Base-by-base conservation (phyloP, 139 green algal species). In the Pleodorina starrii region DNA sequence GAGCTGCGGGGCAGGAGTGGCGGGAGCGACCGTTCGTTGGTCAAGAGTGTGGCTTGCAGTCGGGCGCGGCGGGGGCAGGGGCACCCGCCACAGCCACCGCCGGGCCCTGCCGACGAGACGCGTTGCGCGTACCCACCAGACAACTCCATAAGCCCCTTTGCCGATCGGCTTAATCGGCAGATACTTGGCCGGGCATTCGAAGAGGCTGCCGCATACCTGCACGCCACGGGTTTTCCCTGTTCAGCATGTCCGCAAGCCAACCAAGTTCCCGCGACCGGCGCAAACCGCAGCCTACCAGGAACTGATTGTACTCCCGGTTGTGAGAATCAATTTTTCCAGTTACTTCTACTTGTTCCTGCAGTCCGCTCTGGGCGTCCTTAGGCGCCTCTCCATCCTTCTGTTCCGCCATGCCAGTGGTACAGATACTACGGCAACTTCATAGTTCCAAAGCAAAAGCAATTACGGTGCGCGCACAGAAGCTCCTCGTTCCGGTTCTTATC, bases 101-200 rank as follows among this genome's bases (percentile, higher is more conserved):
- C n/a, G n/a, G n/a, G n/a, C n/a, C n/a, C n/a, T n/a, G n/a, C 19
- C 16, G 19, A 40, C 21, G 32, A 32, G 19, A 38, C 63, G 63
- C 23, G 71, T 48, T 78, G 71, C 29, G 72, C 40, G 42, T 43
- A 96, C 98, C 48, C 94, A 99, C 94, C 97, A 99, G 0, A 99
- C 98, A 6, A 99, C 94, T 5, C 98, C 98, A 86, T 99, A 99
- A 9, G 98, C 98, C 6, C 98, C 98, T 89, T 98, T 99, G 40
- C 98, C 98, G 40, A 99, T 97, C 3, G 97, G 94, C 88, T 97
- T 98, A 66, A 95, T 93, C 0, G 94, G 94, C 40, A 90, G 72
- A 84, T 95, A 96, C 42, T 92, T 92, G 27, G 92, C 86, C 0
- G 92, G 92, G 59, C 91, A 94, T 69, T 96, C 94, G 72, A 96